Conservation (phyloP, 257 asterid species). For the Jacaranda copaia region DNA sequence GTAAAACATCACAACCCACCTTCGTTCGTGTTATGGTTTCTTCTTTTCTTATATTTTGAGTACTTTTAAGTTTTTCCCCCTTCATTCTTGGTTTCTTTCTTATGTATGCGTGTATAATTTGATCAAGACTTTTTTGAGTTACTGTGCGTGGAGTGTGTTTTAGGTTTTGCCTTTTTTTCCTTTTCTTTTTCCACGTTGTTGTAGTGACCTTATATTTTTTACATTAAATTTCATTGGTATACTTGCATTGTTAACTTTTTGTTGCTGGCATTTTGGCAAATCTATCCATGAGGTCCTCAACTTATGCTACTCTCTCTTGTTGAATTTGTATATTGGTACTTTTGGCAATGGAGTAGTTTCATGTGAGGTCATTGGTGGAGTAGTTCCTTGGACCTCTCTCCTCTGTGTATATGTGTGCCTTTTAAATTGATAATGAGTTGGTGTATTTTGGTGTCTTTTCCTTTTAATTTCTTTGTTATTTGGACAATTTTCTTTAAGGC, state of each 20-base stretch:
- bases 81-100: conserved; percentile 8
- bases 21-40: conserved; percentile 14
- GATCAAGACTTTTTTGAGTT: background rate
- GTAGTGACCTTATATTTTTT: conserved; percentile 11
- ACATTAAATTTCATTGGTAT: conserved; percentile 6
- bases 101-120: background rate
- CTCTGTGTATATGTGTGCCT: conserved; percentile 10
- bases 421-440: conserved; percentile 23
- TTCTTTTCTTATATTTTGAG: background rate
- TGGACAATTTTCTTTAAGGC: background rate
- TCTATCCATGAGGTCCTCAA: background rate
- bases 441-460: conserved; percentile 14
- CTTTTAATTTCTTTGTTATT: conserved; percentile 4
- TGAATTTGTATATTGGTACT: conserved; percentile 30
- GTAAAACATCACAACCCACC: background rate
- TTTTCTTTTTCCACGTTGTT: conserved; percentile 25
- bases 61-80: background rate
- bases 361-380: conserved; percentile 50
- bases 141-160: conserved; percentile 7
- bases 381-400: conserved; percentile 33
- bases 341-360: conserved; percentile 52
- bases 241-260: conserved; percentile 4
- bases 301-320: background rate
- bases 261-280: conserved; percentile 27
- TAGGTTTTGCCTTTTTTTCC: background rate